Conservation (phyloP, 2,329 filamentous ascomycete genomes). For the Grosmannia penicillata region DNA sequence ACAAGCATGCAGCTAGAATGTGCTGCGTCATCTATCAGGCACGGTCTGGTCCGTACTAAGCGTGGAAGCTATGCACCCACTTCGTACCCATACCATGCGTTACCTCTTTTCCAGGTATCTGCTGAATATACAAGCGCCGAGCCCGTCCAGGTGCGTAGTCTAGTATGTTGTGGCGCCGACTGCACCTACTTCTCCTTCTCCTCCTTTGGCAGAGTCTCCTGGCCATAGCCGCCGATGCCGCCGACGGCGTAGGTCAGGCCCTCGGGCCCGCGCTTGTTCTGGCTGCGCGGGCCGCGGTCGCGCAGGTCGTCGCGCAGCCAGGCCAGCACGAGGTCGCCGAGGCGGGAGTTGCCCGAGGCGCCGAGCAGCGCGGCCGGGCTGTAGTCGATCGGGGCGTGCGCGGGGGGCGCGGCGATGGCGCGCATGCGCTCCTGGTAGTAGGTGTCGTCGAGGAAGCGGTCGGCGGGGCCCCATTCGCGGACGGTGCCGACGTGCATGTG, state of each 20-base stretch:
- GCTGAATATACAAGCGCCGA: too few species aligned
- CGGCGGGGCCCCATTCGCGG: slow-evolving; percentile 70
- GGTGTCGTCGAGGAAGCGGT: slow-evolving; percentile 40
- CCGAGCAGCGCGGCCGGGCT: slow-evolving; percentile 5
- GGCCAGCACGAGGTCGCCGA: slow-evolving; percentile 74
- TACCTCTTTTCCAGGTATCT: too few species aligned
- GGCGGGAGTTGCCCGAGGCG: slow-evolving; percentile 57
- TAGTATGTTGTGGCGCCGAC: neutral
- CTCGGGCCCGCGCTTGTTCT: slow-evolving; percentile 39
- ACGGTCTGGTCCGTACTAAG: too few species aligned
- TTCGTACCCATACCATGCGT: too few species aligned
- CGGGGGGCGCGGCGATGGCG: slow-evolving; percentile 8
- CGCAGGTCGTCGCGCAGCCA: slow-evolving; percentile 76
- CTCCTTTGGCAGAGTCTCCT: slow-evolving; percentile 22
- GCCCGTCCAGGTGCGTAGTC: neutral
- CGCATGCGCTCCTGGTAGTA: slow-evolving; percentile 8
- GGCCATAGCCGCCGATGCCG: slow-evolving; percentile 40
- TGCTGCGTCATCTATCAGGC: too few species aligned
- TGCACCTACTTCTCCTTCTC: neutral
- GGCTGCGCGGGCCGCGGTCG: slow-evolving; percentile 61
- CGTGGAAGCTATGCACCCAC: too few species aligned
- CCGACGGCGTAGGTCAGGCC: slow-evolving; percentile 46
- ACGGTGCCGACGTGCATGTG: slow-evolving; percentile 87
- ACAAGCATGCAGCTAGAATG: too few species aligned
- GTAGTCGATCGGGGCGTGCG: neutral